Base-by-base conservation (phyloP, 2,329 filamentous ascomycete species). In the Graphilbum sp. region DNA sequence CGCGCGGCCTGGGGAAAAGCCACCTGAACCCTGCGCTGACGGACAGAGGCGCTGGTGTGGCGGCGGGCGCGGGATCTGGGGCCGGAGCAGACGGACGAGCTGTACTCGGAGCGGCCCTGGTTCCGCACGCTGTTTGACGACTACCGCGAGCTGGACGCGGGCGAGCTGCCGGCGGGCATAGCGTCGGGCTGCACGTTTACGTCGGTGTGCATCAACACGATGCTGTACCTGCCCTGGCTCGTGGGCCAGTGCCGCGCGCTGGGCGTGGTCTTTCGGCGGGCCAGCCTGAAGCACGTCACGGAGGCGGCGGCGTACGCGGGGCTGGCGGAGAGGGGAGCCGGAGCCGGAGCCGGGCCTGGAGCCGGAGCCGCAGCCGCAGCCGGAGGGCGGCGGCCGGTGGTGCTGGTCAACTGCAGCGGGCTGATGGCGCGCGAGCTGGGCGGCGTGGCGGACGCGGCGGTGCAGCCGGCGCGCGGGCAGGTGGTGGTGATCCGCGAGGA, bases 161-260 rank as follows among this genome's bases (percentile, higher is more conserved):
- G 61, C 10, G 66, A 79, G 47, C 60, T 93, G 2, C 70, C 73
- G 0, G 49, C 61, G 0, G 81, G 71, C 16, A 70, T 78, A 38
- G 77, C 85, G 43, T 79, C 78, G 11, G 86, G 75, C 19, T 81
- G 73, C 36, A 64, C 69, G 39, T 94, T 90, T 56, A 84, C 73
- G 8, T 88, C 82, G 1, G 77, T 94, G 31, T 95, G 87, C 59
- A 88, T 95, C 55, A 95, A 96, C 60, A 83, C 83, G 0, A 74
- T 81, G 32, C 60, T 95, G 41, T 96, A 95, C 58, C 72, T 95
- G 2, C 75, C 83, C 4, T 95, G 82, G 74, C 75, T 96, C 0
- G 63, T 82, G 0, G 80, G 82, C 1, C 78, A 90, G 59, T 92
- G 84, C 54, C 66, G 81, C 21, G 75, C 73, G 48, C 72, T 75